Evolutionary conservation across 768 basidiomycete genomes (phyloP).

Genomic region (Cystofilobasidium bisporidii): DNA sequence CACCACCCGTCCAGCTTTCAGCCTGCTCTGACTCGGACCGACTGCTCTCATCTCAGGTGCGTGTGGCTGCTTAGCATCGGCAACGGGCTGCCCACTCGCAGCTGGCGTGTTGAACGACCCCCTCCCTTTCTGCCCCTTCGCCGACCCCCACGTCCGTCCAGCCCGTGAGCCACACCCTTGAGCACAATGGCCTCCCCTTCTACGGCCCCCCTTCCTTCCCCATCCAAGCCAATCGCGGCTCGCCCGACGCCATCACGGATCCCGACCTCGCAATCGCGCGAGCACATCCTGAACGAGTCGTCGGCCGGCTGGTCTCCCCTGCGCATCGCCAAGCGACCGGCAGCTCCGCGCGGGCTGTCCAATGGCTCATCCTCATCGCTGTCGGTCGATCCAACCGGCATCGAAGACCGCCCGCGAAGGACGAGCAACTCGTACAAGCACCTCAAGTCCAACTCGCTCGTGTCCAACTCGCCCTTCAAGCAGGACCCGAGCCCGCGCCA

Average conservation of each 20-base stretch:
- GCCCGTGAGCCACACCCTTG: too few species aligned
- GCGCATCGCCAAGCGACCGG: conserved; percentile 19
- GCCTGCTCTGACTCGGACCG: too few species aligned
- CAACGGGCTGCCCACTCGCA: too few species aligned
- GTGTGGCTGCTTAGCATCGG: too few species aligned
- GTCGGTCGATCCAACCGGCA: neutral
- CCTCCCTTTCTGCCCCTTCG: too few species aligned
- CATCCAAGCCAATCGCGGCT: too few species aligned
- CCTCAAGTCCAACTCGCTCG: conserved; percentile 39
- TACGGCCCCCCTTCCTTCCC: too few species aligned
- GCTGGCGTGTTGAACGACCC: too few species aligned
- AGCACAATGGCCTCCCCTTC: too few species aligned
- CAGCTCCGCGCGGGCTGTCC: neutral
- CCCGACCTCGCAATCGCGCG: conserved; percentile 12
- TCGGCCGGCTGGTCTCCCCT: conserved; percentile 21
- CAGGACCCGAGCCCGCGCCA: neutral
- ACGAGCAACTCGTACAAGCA: conserved; percentile 41
- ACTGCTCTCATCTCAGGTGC: too few species aligned
- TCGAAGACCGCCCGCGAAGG: conserved; percentile 30
- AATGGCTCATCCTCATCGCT: neutral
- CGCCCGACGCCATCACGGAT: neutral
- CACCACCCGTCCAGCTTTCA: too few species aligned
- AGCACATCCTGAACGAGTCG: conserved; percentile 14
- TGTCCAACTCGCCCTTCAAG: conserved; percentile 41
- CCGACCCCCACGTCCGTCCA: too few species aligned